A percentile compares a stretch with the other conserved stretches of the same genome.
Conservation (phyloP, 805 yeast species). For the Torulaspora quercuum region DNA sequence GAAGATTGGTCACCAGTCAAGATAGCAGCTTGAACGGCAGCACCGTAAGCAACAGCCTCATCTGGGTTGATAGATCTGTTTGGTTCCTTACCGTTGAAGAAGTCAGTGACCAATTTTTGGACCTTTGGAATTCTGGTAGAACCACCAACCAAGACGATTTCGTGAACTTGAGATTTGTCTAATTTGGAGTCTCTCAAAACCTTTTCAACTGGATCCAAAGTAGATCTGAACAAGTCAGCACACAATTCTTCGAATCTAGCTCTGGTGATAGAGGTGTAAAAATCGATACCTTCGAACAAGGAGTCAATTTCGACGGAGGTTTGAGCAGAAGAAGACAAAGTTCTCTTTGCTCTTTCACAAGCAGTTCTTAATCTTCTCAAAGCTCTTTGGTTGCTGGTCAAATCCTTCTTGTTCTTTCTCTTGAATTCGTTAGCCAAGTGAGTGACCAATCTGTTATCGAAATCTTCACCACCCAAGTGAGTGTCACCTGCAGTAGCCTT, state of each 20-base stretch:
- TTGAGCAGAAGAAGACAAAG: slow-evolving; percentile 94
- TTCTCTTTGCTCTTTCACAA: slow-evolving; percentile 99
- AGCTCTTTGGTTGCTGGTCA: slow-evolving; percentile 91
- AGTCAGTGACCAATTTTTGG: slow-evolving; percentile 94
- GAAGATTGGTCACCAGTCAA: slow-evolving; percentile 96
- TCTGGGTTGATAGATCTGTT: slow-evolving; percentile 98
- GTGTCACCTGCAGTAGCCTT: slow-evolving; percentile 85
- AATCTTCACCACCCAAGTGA: slow-evolving; percentile 98
- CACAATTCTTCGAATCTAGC: slow-evolving; percentile 98
- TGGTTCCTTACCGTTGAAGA: slow-evolving; percentile 98
- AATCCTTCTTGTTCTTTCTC: slow-evolving; percentile 96
- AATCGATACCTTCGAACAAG: slow-evolving; percentile 92
- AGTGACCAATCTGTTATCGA: slow-evolving; percentile 93
- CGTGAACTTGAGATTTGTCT: slow-evolving; percentile 88
- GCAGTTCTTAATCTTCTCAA: slow-evolving; percentile 98
- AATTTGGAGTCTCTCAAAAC: slow-evolving; percentile 91
- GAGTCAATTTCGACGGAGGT: slow-evolving; percentile 97
- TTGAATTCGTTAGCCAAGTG: slow-evolving; percentile 93
- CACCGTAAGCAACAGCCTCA: slow-evolving; percentile 99
- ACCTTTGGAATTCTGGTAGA: slow-evolving; percentile 99
- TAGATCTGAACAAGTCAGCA: slow-evolving; percentile 92
- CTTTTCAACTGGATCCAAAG: slow-evolving; percentile 94
- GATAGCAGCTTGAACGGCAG: slow-evolving; percentile 98
- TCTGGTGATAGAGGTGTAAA: slow-evolving; percentile 96
- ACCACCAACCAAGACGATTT: slow-evolving; percentile 97